Conservation (phyloP, 2,329 filamentous ascomycete species). For the Raffaelea arxii region DNA sequence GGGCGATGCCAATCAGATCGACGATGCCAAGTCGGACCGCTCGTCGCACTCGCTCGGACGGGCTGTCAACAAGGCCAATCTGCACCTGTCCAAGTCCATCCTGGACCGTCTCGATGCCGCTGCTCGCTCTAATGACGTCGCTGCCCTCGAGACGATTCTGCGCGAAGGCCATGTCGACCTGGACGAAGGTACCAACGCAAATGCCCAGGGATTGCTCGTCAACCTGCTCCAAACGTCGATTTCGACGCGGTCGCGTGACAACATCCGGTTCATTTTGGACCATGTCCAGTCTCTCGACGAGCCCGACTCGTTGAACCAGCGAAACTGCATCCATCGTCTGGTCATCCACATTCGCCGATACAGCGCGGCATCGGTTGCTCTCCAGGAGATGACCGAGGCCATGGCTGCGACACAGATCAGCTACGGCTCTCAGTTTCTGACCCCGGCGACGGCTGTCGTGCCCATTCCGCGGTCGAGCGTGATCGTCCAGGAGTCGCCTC, state of each 20-base stretch:
- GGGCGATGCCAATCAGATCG: conserved; percentile 64
- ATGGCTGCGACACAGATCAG: conserved; percentile 35
- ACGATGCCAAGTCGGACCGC: conserved; percentile 65
- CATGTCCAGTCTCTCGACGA: conserved; percentile 68
- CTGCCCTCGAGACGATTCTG: conserved; percentile 45
- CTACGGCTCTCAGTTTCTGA: conserved; percentile 64
- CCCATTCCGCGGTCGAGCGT: conserved; percentile 51
- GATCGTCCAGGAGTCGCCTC: conserved; percentile 57
- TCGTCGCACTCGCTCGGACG: conserved; percentile 70
- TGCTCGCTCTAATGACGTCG: conserved; percentile 58
- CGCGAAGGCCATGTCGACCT: conserved; percentile 41
- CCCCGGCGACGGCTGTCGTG: conserved; percentile 62
- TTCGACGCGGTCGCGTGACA: conserved; percentile 56
- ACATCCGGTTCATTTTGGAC: conserved; percentile 61
- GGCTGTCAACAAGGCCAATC: conserved; percentile 62
- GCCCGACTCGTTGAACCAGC: conserved; percentile 83
- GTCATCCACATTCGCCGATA: conserved; percentile 85
- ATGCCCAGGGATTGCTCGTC: conserved; percentile 58
- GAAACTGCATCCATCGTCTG: conserved; percentile 86
- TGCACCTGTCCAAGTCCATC: conserved; percentile 59
- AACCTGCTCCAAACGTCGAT: conserved; percentile 73
- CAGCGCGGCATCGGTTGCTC: conserved; percentile 32
- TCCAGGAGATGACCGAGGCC: conserved; percentile 33
- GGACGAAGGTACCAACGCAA: neutral
- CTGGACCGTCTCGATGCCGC: conserved; percentile 65